Evolutionary conservation across 345 rosid species (phyloP).

Genomic region (Gossypium thurberi): DNA sequence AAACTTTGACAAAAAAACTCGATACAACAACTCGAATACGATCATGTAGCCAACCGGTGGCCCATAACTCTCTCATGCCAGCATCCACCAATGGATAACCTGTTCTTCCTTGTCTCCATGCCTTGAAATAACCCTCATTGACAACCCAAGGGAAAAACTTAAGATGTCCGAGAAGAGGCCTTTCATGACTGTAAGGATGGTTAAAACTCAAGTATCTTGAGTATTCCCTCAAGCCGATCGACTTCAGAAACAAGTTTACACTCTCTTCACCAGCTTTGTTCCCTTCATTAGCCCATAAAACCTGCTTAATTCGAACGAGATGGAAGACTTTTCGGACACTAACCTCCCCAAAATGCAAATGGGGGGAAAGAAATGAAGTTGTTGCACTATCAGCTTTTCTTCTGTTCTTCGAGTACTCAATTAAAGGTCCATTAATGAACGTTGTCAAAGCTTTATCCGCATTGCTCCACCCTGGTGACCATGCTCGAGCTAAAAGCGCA

Average conservation of each 20-base stretch:
- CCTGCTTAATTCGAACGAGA: slow-evolving; percentile 86
- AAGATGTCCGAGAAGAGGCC: slow-evolving; percentile 93
- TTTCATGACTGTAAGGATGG: slow-evolving; percentile 88
- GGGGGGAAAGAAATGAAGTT: slow-evolving; percentile 92
- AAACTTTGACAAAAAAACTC: slow-evolving; percentile 94
- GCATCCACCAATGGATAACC: slow-evolving; percentile 97
- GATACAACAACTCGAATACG: slow-evolving; percentile 95
- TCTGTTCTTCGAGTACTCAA: slow-evolving; percentile 82
- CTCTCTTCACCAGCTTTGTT: slow-evolving; percentile 89
- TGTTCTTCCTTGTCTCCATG: slow-evolving; percentile 99
- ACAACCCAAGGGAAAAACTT: slow-evolving; percentile 93
- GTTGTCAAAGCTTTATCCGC: slow-evolving; percentile 85
- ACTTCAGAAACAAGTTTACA: slow-evolving; percentile 82
- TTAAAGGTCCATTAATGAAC: slow-evolving; percentile 75
- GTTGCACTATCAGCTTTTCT: slow-evolving; percentile 97
- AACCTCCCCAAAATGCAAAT: slow-evolving; percentile 94
- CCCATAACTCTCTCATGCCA: slow-evolving; percentile 99
- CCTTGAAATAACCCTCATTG: slow-evolving; percentile 80
- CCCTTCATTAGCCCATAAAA: slow-evolving; percentile 90
- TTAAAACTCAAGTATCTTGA: slow-evolving; percentile 90
- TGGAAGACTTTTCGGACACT: slow-evolving; percentile 94
- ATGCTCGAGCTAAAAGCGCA: slow-evolving; percentile 94
- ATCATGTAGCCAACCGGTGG: slow-evolving; percentile 95
- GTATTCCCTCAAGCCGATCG: slow-evolving; percentile 87
- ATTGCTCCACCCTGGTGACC: slow-evolving; percentile 98